Evolutionary conservation across 768 basidiomycete genomes (phyloP).

Genomic region (Podaxis sp.): DNA sequence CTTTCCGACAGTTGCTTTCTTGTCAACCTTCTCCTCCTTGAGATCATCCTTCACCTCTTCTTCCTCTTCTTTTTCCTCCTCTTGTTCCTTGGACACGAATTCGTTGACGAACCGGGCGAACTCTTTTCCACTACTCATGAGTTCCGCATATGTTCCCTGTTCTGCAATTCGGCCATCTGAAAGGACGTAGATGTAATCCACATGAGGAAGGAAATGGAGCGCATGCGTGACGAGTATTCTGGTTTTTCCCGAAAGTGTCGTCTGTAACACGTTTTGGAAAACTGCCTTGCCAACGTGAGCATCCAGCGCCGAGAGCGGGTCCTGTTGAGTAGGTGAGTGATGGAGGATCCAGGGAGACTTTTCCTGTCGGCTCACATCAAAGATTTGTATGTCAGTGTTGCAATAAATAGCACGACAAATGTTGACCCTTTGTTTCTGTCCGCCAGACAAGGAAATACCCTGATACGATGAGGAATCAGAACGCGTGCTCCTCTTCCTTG

Average conservation of each 20-base stretch:
- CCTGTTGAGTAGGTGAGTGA: constrained; percentile 35
- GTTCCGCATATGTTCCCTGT: constrained; percentile 73
- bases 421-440: constrained; percentile 76
- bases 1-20: constrained; percentile 40
- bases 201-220: constrained; percentile 83
- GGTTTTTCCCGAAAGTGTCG: constrained; percentile 66
- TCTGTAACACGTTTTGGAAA: constrained; percentile 80
- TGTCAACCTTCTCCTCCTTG: constrained; percentile 33
- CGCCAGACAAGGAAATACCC: constrained; percentile 88
- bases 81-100: constrained; percentile 71
- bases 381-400: constrained; percentile 82
- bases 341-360: neutral
- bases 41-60: constrained; percentile 30
- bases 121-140: constrained; percentile 61
- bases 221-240: constrained; percentile 91
- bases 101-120: constrained; percentile 77
- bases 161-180: constrained; percentile 78
- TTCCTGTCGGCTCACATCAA: constrained; percentile 52
- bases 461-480: constrained; percentile 22
- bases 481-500: neutral
- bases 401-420: constrained; percentile 88
- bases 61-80: constrained; percentile 45
- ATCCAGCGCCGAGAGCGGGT: constrained; percentile 88
- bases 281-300: constrained; percentile 89
- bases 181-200: constrained; percentile 84